Evolutionary conservation across 2,329 filamentous ascomycete species (phyloP).

Genomic region (Fusarium sublunatum): DNA sequence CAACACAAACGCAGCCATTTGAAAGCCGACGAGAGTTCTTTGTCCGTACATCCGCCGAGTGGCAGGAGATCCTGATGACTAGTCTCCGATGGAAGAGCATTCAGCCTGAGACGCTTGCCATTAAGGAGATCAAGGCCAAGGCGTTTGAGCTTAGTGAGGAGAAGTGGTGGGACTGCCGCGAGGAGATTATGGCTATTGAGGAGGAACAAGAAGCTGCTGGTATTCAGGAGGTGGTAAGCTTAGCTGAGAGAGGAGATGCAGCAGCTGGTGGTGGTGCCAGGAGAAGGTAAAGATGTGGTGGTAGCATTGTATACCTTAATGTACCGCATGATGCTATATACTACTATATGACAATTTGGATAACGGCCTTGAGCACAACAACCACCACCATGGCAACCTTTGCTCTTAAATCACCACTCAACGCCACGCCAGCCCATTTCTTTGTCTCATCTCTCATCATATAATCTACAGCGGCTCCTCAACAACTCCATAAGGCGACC

Average conservation of each 20-base stretch:
- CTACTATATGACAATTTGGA: background rate
- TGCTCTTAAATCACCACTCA: slow-evolving; percentile 6
- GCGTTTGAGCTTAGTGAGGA: slow-evolving; percentile 93
- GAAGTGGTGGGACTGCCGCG: slow-evolving; percentile 98
- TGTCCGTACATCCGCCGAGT: slow-evolving; percentile 84
- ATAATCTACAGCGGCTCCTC: slow-evolving; percentile 44
- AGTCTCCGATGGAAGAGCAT: slow-evolving; percentile 75
- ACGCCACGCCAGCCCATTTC: slow-evolving; percentile 5
- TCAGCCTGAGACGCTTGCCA: slow-evolving; percentile 73
- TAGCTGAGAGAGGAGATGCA: slow-evolving; percentile 77
- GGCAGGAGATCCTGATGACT: slow-evolving; percentile 88
- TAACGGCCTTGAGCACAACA: background rate
- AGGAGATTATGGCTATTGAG: slow-evolving; percentile 90
- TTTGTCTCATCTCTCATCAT: background rate
- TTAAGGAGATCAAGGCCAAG: slow-evolving; percentile 93
- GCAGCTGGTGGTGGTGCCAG: slow-evolving; percentile 52
- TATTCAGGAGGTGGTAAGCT: slow-evolving; percentile 91
- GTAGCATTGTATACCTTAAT: too few species aligned
- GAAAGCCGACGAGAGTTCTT: slow-evolving; percentile 94
- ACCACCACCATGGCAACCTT: background rate
- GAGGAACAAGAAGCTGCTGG: slow-evolving; percentile 96
- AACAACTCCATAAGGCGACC: slow-evolving; percentile 48
- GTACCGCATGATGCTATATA: too few species aligned
- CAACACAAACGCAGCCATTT: slow-evolving; percentile 73
- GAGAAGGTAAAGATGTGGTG: slow-evolving; percentile 44